These are phyloP conservation scores for Passiflora organensis DNA, from an alignment of 345 rosid genomes.

Conservation along the genomic window DNA sequence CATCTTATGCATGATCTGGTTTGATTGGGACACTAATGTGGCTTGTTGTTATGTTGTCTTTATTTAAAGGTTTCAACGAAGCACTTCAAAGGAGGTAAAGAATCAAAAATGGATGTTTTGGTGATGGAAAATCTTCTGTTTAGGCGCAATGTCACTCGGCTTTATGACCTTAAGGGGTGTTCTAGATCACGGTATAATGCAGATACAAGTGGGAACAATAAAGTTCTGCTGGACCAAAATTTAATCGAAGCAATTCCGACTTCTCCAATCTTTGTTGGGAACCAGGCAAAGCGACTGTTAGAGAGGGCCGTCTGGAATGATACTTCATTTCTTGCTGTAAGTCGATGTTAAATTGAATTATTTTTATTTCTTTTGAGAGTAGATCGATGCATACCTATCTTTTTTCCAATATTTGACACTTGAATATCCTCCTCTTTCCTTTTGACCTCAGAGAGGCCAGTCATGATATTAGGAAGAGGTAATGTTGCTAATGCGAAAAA, in stretches of 20 bases:
- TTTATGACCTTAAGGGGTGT: conserved; percentile 94
- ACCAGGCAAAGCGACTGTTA: conserved; percentile 75
- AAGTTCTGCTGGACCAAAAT: conserved; percentile 88
- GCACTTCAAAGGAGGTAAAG: conserved; percentile 79
- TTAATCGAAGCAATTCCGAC: conserved; percentile 94
- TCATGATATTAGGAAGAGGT: too few relatives aligned
- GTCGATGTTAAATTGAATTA: conserved; percentile 20
- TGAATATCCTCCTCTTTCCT: too few relatives aligned
- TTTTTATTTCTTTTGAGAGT: neutral
- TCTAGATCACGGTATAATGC: conserved; percentile 83
- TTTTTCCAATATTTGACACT: too few relatives aligned
- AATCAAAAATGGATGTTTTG: conserved; percentile 77
- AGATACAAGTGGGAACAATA: conserved; percentile 81
- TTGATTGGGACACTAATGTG: too few relatives aligned
- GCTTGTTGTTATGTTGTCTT: neutral
- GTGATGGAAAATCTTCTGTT: conserved; percentile 95
- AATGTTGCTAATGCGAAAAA: too few relatives aligned
- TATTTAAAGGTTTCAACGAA: conserved; percentile 56
- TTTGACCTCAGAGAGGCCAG: too few relatives aligned
- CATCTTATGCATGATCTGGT: too few relatives aligned
- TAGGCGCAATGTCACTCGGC: conserved; percentile 53
- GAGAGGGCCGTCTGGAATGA: conserved; percentile 98
- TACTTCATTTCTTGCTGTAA: conserved; percentile 88
- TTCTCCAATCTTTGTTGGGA: conserved; percentile 84
- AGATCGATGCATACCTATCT: too few relatives aligned